phyloP scores from a whole-genome alignment of 2,329 filamentous ascomycete species.

The Fonsecaea erecta region DNA sequence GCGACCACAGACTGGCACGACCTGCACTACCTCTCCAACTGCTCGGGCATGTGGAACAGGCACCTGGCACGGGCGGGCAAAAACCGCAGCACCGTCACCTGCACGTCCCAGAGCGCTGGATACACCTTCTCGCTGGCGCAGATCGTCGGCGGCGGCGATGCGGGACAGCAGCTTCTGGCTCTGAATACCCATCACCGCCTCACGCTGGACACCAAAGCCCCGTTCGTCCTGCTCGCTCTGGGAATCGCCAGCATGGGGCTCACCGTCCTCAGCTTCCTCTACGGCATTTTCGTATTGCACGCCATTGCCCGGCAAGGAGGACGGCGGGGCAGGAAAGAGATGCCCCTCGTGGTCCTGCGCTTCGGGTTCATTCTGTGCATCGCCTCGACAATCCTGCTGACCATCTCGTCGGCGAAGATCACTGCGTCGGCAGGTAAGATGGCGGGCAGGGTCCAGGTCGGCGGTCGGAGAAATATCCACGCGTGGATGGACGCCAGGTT shows the following conservation, averaged over 20 bases:
- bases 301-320: background rate
- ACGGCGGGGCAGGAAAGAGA: background rate
- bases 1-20: conserved; percentile 13
- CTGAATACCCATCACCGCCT: background rate
- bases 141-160: background rate
- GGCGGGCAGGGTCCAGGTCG: background rate
- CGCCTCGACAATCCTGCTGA: conserved; percentile 1
- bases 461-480: background rate
- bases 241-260: conserved; percentile 7
- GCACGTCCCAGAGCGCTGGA: conserved; percentile 10
- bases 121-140: conserved; percentile 17
- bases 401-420: conserved; percentile 18
- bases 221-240: conserved; percentile 8
- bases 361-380: conserved; percentile 10
- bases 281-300: background rate
- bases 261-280: background rate
- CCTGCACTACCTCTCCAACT: conserved; percentile 17
- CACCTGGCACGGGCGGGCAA: conserved; percentile 4
- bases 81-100: conserved; percentile 9
- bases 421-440: conserved; percentile 7
- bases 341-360: conserved; percentile 4
- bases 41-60: conserved; percentile 17
- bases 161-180: background rate
- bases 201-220: conserved; percentile 5
- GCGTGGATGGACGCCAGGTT: conserved; percentile 9